phyloP scores from a whole-genome alignment of 805 yeast genomes.

The Pichia insulana region DNA sequence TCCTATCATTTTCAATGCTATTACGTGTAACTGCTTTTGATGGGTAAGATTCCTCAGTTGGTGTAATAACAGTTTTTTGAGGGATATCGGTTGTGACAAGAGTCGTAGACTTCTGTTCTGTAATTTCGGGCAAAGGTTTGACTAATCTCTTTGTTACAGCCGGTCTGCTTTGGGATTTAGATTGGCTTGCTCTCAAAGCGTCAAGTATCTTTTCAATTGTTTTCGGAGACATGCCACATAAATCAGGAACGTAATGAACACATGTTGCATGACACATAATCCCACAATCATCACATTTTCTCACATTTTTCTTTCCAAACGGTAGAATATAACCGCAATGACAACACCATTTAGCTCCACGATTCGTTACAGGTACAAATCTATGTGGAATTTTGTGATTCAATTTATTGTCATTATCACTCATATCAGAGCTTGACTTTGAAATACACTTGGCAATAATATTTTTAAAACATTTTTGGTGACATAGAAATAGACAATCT shows the following conservation, averaged over 20 bases:
- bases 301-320: slow-evolving; percentile 85
- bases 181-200: slow-evolving; percentile 41
- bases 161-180: background rate
- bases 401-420: slow-evolving; percentile 68
- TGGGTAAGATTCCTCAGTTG: slow-evolving; percentile 14
- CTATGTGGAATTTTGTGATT: slow-evolving; percentile 97
- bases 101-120: background rate
- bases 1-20: slow-evolving; percentile 3
- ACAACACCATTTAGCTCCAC: slow-evolving; percentile 98
- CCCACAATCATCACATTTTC: slow-evolving; percentile 91
- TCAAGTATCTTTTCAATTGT: slow-evolving; percentile 83
- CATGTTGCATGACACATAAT: slow-evolving; percentile 91
- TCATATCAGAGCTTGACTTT: slow-evolving; percentile 59
- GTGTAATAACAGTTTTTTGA: background rate
- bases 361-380: slow-evolving; percentile 83
- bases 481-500: slow-evolving; percentile 74
- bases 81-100: background rate
- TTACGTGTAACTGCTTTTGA: slow-evolving; percentile 18
- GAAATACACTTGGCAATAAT: slow-evolving; percentile 81
- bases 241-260: slow-evolving; percentile 92
- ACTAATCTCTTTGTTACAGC: background rate
- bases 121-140: background rate
- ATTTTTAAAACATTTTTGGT: slow-evolving; percentile 70
- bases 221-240: slow-evolving; percentile 98
- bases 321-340: slow-evolving; percentile 97